Conservation (phyloP, 805 yeast genomes). For the Saccharomyces jurei region DNA sequence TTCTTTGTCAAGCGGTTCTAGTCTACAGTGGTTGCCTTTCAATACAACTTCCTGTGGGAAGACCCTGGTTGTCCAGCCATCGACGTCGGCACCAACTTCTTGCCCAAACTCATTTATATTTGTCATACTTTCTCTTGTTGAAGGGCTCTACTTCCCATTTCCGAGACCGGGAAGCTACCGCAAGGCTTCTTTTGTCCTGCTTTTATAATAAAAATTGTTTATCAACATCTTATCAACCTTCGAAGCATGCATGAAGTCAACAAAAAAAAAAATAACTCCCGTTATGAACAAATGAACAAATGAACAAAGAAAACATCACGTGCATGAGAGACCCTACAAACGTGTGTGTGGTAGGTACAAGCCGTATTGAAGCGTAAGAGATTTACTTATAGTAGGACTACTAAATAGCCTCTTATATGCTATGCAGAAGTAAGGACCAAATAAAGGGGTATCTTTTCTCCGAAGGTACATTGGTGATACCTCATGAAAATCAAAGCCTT, state of each 20-base stretch:
- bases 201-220: neutral
- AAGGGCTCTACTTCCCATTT: neutral
- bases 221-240: neutral
- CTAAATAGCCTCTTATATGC: too few relatives aligned
- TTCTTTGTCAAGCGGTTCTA: slow-evolving; percentile 12
- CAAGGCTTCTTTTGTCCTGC: neutral
- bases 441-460: too few relatives aligned
- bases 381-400: too few relatives aligned
- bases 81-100: slow-evolving; percentile 7
- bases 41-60: slow-evolving; percentile 8
- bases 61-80: slow-evolving; percentile 9
- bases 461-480: too few relatives aligned
- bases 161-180: neutral
- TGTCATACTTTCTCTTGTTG: neutral
- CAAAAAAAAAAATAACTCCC: neutral
- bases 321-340: neutral
- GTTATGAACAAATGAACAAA: neutral
- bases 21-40: slow-evolving; percentile 11
- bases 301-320: neutral
- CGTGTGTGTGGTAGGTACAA: too few relatives aligned
- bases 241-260: neutral
- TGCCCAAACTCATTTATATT: slow-evolving; percentile 1
- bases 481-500: too few relatives aligned
- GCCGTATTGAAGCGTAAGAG: too few relatives aligned
- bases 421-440: too few relatives aligned